Evolutionary conservation across 495 filamentous ascomycete genomes (phyloP), one percentile per base, ranked within the genome.

Genomic region (Extremus antarcticus): DNA sequence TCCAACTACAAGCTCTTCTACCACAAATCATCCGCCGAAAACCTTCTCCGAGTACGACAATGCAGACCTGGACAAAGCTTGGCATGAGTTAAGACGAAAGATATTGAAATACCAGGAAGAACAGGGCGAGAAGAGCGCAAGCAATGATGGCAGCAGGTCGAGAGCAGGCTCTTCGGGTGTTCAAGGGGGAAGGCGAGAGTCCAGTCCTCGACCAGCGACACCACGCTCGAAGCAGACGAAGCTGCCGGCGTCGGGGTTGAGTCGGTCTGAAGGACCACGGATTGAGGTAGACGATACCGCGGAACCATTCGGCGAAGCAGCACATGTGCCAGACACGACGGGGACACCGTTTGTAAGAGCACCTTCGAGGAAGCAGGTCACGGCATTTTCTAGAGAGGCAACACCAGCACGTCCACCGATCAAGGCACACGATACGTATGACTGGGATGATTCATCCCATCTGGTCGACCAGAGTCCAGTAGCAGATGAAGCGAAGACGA

Each of bases 1-100:
- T 11, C 68, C 68, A n/a, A 57, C 64, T 1, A 46, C 23, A 15
- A 50, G 63, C 1, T 54, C 55, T 17, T 59, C 41, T 9, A 8
- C 46, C 2, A 39, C 60, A 9, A 57, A 53, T 38, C 65, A 65
- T 10, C 66, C 69, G 23, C 69, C 70, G 4, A 64, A 68, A 47
- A 68, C 70, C 0, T 73, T 73, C 51, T 73, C 70, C 9, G 45
- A 50, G 21, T 71, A 70, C 40, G 70, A 73, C 53, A 71, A 71
- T 52, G 51, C 61, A 3, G 64, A 65, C 10, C 50, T 73, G 24
- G 68, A 71, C 53, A 65, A 63, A 43, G 66, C 69, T 25, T 73
- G 70, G 70, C 50, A 65, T 47, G 64, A 62, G 35, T 51, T 73
- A 24, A 60, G 70, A 25, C 47, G 55, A 51, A 62, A 70, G 59